phyloP scores from a whole-genome alignment of 768 basidiomycete genomes.

The Coprinellus micaceus region DNA sequence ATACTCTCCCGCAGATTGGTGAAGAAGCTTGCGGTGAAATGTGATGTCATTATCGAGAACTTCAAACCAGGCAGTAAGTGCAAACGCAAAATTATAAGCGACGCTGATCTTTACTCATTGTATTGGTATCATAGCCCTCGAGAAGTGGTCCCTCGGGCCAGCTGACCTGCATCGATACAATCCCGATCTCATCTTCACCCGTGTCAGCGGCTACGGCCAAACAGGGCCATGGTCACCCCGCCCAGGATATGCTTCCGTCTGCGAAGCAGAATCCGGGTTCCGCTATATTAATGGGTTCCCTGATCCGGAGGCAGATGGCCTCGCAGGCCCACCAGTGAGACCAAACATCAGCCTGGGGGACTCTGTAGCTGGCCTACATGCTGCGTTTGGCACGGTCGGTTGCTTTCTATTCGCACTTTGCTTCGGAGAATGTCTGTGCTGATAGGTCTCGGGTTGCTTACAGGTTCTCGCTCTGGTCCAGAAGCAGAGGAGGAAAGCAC shows the following conservation, averaged over 20 bases:
- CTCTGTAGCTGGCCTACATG: conserved; percentile 67
- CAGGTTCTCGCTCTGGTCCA: conserved; percentile 60
- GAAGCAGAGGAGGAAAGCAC: conserved; percentile 35
- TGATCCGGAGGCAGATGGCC: conserved; percentile 46
- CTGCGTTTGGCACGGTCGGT: conserved; percentile 67
- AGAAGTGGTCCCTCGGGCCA: conserved; percentile 67
- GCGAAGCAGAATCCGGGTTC: conserved; percentile 74
- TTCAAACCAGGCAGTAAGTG: conserved; percentile 71
- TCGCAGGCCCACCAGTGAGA: conserved; percentile 61
- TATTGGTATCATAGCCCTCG: conserved; percentile 44
- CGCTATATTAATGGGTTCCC: conserved; percentile 68
- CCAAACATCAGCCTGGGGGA: conserved; percentile 74
- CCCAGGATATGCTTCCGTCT: conserved; percentile 71
- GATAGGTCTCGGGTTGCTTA: not conserved
- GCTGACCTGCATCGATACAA: conserved; percentile 64
- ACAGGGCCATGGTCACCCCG: conserved; percentile 70
- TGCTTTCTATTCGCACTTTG: not conserved
- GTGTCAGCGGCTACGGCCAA: conserved; percentile 75
- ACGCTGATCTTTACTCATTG: not conserved
- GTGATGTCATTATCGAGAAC: conserved; percentile 67
- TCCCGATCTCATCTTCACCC: conserved; percentile 86
- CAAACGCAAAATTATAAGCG: not conserved
- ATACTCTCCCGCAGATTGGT: conserved; percentile 45
- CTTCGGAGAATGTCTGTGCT: not conserved
- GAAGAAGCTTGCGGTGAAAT: conserved; percentile 54